phyloP scores from a whole-genome alignment of 108 stramenopile species.

The Fragilaria crotonensis region DNA sequence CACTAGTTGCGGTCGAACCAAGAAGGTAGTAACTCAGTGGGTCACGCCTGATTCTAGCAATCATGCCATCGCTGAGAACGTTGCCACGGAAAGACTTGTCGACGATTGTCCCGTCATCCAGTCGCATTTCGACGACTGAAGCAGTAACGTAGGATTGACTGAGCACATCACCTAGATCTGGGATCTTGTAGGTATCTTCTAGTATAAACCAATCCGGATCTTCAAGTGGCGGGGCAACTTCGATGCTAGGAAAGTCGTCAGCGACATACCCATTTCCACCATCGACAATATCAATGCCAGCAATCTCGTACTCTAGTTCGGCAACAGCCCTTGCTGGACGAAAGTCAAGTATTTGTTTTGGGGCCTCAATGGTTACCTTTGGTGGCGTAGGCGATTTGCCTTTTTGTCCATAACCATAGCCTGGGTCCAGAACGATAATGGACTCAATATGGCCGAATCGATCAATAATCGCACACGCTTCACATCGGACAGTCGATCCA shows the following conservation, averaged over 20 bases:
- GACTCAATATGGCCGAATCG: conserved; percentile 52
- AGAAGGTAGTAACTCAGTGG: conserved; percentile 50
- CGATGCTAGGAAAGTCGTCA: conserved; percentile 51
- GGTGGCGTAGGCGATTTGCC: conserved; percentile 34
- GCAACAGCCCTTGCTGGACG: conserved; percentile 53
- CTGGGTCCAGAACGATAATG: conserved; percentile 67
- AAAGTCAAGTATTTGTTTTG: conserved; percentile 17
- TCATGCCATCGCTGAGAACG: conserved; percentile 13
- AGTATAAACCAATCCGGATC: conserved; percentile 79
- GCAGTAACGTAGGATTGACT: conserved; percentile 4
- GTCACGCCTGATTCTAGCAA: conserved; percentile 38
- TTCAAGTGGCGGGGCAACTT: conserved; percentile 33
- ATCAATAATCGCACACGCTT: conserved; percentile 66
- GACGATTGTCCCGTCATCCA: not conserved
- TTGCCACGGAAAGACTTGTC: not conserved
- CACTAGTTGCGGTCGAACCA: conserved; percentile 40
- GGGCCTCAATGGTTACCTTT: conserved; percentile 50
- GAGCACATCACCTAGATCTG: not conserved
- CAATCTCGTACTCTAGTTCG: conserved; percentile 65
- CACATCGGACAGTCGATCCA: conserved; percentile 38
- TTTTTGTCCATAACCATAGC: conserved; percentile 59
- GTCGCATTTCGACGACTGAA: not conserved
- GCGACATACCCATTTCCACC: conserved; percentile 66
- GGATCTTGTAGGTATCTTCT: not conserved
- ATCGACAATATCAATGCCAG: conserved; percentile 28